A percentile compares a stretch with the other conserved stretches of the same genome.
Evolutionary conservation across 208 protist genomes (phyloP).

Genomic region (Endotrypanum monterogeii): DNA sequence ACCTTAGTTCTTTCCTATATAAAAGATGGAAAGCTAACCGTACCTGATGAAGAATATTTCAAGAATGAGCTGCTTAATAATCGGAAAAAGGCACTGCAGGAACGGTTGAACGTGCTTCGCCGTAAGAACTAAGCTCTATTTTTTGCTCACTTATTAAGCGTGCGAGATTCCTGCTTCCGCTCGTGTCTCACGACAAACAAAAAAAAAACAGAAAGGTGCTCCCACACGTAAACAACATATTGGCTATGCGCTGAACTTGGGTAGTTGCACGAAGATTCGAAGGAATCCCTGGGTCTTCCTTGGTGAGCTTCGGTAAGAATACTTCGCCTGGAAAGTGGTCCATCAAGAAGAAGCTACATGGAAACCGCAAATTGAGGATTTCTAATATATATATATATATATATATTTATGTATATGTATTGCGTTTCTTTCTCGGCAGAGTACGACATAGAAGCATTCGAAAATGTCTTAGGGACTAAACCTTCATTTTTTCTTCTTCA

Average conservation of each 20-base stretch:
- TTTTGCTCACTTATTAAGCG: background rate
- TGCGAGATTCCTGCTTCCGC: background rate
- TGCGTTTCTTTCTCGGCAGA: no score
- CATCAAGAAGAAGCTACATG: background rate
- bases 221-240: background rate
- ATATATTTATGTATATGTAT: no score
- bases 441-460: background rate
- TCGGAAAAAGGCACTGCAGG: conserved; percentile 44
- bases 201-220: background rate
- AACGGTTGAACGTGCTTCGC: conserved; percentile 29
- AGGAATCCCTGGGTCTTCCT: background rate
- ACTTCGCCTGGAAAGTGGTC: background rate
- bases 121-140: background rate
- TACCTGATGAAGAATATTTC: conserved; percentile 61
- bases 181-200: background rate
- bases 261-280: background rate
- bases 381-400: no score
- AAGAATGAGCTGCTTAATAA: conserved; percentile 37
- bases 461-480: background rate
- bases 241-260: background rate
- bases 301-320: background rate
- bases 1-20: conserved; percentile 28
- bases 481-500: conserved; percentile 8
- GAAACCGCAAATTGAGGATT: no score
- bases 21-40: conserved; percentile 28